Evolutionary conservation across 345 rosid species (phyloP), one percentile per base, ranked within the genome.

Genomic region (Gossypium stocksii): DNA sequence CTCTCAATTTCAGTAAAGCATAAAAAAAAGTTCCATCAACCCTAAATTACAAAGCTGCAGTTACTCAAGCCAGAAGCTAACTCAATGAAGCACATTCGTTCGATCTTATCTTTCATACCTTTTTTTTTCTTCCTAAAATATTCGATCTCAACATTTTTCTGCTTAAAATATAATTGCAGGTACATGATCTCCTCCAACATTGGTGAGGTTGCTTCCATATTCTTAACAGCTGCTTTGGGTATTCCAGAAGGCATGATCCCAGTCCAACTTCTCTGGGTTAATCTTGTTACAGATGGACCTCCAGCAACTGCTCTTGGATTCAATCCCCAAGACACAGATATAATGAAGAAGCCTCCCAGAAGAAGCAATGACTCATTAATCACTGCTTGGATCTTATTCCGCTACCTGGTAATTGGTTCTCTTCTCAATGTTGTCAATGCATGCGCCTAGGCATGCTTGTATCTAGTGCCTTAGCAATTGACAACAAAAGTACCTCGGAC

Each of bases 231-330:
- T 73, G 99, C 99, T 51, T 85, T 95, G 82, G 98, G 99, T 70
- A 95, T 95, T 81, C 99, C 99, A 3, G 99, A 95, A 80, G 99
- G 97, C 77, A 87, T 95, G 98, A 95, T 95, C 48, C 99, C 98
- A 0, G 99, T 95, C 66, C 99, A 95, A 85, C 98, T 95, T 85
- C 92, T 95, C 63, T 95, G 99, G 99, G 99, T 95, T 44, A 95
- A 95, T 81, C 98, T 95, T 27, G 99, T 95, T 23, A 95, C 99
- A 0, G 99, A 95, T 69, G 98, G 99, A 20, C 99, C 99, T 27
- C 99, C 99, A 59, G 99, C 99, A 52, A 95, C 99, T 8, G 99
- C 99, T 65, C 77, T 95, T 62, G 99, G 99, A 68, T 95, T 95
- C 82, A 95, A 95, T 67, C 99, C 99, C 11, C 97, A 97, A 43